Conservation (phyloP, 73 alveolate genomes). For the Paramecium bursaria region DNA sequence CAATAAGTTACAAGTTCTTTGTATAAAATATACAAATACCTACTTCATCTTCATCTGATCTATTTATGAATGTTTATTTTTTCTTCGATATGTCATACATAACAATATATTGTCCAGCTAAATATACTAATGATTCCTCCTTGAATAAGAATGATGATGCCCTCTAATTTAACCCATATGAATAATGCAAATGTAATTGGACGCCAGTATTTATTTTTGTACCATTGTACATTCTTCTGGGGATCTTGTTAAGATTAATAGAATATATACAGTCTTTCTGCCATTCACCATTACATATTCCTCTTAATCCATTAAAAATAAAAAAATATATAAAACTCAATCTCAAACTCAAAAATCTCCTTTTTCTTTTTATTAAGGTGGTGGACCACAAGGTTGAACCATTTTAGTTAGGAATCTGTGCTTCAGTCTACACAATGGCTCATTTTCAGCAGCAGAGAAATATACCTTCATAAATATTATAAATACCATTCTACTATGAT, state of each 20-base stretch:
- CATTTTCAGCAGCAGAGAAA: constrained; percentile 90
- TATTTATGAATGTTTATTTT: constrained; percentile 5
- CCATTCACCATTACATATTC: constrained; percentile 64
- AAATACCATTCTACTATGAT: constrained; percentile 77
- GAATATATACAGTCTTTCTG: constrained; percentile 30
- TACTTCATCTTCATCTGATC: constrained; percentile 56
- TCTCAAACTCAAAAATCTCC: constrained; percentile 54
- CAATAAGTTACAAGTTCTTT: constrained; percentile 35
- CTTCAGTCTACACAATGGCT: constrained; percentile 80
- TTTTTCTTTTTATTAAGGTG: constrained; percentile 70
- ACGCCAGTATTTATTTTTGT: constrained; percentile 6
- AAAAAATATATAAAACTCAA: too few species aligned
- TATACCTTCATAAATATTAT: constrained; percentile 24
- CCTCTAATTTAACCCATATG: constrained; percentile 44
- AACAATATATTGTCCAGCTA: constrained; percentile 41
- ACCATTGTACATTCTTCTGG: constrained; percentile 33
- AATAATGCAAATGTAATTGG: constrained; percentile 8
- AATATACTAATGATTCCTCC: constrained; percentile 20
- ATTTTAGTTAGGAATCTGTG: constrained; percentile 80
- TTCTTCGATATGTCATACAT: constrained; percentile 20
- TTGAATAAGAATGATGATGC: neutral
- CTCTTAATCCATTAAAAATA: too few species aligned
- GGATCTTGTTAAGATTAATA: constrained; percentile 13
- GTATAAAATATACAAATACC: neutral
- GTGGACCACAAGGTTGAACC: constrained; percentile 95